Conservation (phyloP, 768 basidiomycete genomes). For the Tulasnella sp. region DNA sequence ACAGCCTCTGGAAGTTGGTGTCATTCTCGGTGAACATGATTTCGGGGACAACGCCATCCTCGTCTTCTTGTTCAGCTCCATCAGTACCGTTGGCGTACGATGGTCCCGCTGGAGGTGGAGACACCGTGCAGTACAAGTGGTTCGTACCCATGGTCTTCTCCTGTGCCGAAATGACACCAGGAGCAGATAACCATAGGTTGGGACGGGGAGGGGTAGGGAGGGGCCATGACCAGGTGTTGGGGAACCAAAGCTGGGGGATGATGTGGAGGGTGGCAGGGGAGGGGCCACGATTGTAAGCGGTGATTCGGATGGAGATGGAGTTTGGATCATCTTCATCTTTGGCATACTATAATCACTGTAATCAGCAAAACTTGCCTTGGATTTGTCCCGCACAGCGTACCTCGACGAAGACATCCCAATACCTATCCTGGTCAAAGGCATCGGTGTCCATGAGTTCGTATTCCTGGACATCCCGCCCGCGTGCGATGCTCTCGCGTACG, state of each 20-base stretch:
- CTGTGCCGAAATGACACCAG: conserved; percentile 60
- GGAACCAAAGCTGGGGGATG: conserved; percentile 94
- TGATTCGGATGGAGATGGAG: conserved; percentile 87
- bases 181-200: conserved; percentile 49
- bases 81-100: conserved; percentile 50
- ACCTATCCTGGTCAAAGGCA: conserved; percentile 83
- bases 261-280: conserved; percentile 92
- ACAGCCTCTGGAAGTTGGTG: conserved; percentile 89
- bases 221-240: conserved; percentile 98
- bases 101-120: conserved; percentile 83
- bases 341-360: conserved; percentile 63
- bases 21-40: conserved; percentile 96
- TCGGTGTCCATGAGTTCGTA: conserved; percentile 94
- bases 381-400: conserved; percentile 45
- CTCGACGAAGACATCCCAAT: conserved; percentile 99
- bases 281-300: conserved; percentile 93
- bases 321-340: conserved; percentile 93
- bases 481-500: conserved; percentile 74
- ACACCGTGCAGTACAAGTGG: conserved; percentile 84
- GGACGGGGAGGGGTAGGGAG: conserved; percentile 51
- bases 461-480: conserved; percentile 81
- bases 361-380: conserved; percentile 24
- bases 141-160: conserved; percentile 74
- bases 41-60: conserved; percentile 68
- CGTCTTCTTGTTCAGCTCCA: conserved; percentile 37